phyloP scores from a whole-genome alignment of 2,329 filamentous ascomycete genomes.

The Lecanicillium sp. region DNA sequence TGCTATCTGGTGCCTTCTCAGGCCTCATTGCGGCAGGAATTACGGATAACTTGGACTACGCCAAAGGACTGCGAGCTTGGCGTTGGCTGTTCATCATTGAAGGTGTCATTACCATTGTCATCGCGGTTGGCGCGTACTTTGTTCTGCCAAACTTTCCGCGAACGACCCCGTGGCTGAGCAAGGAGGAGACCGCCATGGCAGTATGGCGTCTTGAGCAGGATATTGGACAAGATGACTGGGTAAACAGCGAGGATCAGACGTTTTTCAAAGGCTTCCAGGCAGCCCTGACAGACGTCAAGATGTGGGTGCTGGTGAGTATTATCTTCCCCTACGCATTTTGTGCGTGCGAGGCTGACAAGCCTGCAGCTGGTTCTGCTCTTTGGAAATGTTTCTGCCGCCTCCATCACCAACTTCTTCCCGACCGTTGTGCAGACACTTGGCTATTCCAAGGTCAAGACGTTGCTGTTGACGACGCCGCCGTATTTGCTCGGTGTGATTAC shows the following conservation, averaged over 20 bases:
- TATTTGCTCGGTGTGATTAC: conserved; percentile 19
- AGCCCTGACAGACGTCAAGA: conserved; percentile 50
- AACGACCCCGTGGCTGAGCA: conserved; percentile 30
- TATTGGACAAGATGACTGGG: conserved; percentile 57
- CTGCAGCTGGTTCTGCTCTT: conserved; percentile 44
- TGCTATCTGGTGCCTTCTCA: conserved; percentile 66
- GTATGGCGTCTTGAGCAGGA: conserved; percentile 55
- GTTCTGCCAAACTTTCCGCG: conserved; percentile 55
- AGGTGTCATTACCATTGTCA: conserved; percentile 53
- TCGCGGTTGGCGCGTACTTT: conserved; percentile 48
- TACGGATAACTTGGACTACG: conserved; percentile 54
- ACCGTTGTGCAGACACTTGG: conserved; percentile 19
- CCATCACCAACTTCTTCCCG: conserved; percentile 46
- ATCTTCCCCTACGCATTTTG: neutral
- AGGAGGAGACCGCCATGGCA: conserved; percentile 24
- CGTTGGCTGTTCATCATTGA: conserved; percentile 52
- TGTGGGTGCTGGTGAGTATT: conserved; percentile 42
- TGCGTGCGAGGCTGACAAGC: neutral
- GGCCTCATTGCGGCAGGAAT: conserved; percentile 60
- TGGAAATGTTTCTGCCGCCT: conserved; percentile 46
- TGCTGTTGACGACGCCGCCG: conserved; percentile 22
- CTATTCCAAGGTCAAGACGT: conserved; percentile 14
- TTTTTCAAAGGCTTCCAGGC: conserved; percentile 42
- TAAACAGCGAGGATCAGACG: conserved; percentile 45
- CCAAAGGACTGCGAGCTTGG: conserved; percentile 54